Evolutionary conservation across 2,329 filamentous ascomycete genomes (phyloP), one percentile per base, ranked within the genome.

Genomic region (Endoconidiophora polonica): DNA sequence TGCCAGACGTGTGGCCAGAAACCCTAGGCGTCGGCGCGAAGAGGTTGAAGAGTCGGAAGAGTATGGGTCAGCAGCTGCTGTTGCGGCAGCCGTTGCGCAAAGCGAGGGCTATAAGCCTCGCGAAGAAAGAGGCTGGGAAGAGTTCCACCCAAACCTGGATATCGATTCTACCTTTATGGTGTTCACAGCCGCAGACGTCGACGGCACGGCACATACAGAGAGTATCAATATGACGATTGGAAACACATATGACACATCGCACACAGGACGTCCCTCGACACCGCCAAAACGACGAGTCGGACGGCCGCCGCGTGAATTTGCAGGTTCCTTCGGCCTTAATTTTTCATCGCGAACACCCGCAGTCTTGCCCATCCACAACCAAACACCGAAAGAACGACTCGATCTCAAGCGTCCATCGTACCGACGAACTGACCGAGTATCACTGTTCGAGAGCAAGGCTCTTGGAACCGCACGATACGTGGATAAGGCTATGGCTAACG

Each of bases 41-140:
- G 70, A 70, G 50, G 69, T 70, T 51, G 66, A 68, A 54, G 74
- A 75, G 56, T 73, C 70, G 57, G 83, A 84, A 62, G 76, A 84
- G 56, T 93, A 84, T 65, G 86, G 82, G 58, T 90, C 85, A 43
- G 86, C 82, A n/a, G 86, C 90, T 10, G 87, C 87, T 24, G 85
- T 88, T 22, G 86, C 88, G 46, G 87, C 86, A 4, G 83, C 84
- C 3, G 83, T 91, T 53, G 85, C 86, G 57, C 87, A 94, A 61
- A 88, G 80, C 59, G 91, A 96, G 68, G 88, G 90, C 46, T 96
- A 96, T 66, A 98, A 98, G 63, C 91, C 91, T 29, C 76, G 91
- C 60, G 91, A 98, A 66, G 91, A 98, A 68, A 80, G 90, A 55
- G 86, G 86, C 48, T 98, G 90, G 87, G 88, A 95, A 60, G 91